These are phyloP conservation scores for Elsinoe australis DNA, from an alignment of 2,329 filamentous ascomycete genomes.

Conservation along the genomic window DNA sequence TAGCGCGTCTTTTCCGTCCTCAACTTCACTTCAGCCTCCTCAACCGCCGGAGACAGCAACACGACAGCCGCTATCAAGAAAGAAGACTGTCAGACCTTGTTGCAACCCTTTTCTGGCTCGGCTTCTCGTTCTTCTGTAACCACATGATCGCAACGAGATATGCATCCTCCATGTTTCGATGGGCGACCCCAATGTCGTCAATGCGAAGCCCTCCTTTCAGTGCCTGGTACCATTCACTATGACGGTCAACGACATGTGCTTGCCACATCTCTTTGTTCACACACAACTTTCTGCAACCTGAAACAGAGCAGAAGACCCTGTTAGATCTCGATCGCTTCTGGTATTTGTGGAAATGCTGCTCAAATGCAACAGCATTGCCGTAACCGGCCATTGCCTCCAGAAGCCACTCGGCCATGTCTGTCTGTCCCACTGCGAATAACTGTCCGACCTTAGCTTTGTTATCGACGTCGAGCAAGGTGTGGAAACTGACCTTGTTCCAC, in stretches of 20 bases:
- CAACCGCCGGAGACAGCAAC: too few relatives aligned
- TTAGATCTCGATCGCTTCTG: not conserved
- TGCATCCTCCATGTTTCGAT: not conserved
- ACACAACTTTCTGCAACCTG: not conserved
- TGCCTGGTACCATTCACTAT: not conserved
- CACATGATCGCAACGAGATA: not conserved
- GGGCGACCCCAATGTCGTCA: not conserved
- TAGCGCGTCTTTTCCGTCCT: too few relatives aligned
- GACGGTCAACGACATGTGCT: not conserved
- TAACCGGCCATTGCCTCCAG: not conserved
- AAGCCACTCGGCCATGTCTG: not conserved
- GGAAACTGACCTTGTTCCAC: not conserved
- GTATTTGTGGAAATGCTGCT: not conserved
- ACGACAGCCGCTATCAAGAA: too few relatives aligned
- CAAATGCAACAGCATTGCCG: not conserved
- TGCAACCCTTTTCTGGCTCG: not conserved
- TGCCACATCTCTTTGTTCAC: not conserved
- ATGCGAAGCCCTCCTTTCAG: not conserved
- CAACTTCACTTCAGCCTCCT: too few relatives aligned
- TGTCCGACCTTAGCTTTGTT: not conserved
- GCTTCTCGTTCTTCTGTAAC: not conserved
- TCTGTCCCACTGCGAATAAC: not conserved
- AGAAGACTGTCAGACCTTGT: not conserved
- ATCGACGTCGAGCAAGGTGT: too few relatives aligned
- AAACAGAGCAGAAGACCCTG: not conserved